phyloP scores from a whole-genome alignment of 345 rosid species.

The Murraya koenigii region DNA sequence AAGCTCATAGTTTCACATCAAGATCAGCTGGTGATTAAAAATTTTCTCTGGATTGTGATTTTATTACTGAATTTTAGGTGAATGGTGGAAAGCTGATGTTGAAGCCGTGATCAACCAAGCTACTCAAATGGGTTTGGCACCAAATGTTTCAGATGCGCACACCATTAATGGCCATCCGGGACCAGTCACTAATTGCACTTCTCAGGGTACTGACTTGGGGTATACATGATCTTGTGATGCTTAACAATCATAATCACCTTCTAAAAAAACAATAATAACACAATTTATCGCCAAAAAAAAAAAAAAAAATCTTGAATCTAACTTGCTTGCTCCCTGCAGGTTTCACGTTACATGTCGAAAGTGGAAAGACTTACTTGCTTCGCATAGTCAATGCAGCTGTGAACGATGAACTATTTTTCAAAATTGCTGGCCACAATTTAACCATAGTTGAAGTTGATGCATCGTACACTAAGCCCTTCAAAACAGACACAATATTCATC shows the following conservation, averaged over 20 bases:
- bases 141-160: slow-evolving; percentile 75
- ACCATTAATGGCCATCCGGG: slow-evolving; percentile 70
- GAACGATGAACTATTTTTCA: slow-evolving; percentile 77
- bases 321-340: slow-evolving; percentile 19
- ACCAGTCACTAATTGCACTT: slow-evolving; percentile 48
- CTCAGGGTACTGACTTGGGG: slow-evolving; percentile 46
- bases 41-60: background rate
- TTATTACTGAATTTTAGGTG: slow-evolving; percentile 37
- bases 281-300: too few relatives aligned
- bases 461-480: slow-evolving; percentile 53
- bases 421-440: slow-evolving; percentile 56
- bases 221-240: background rate
- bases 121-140: slow-evolving; percentile 46
- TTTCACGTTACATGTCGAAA: slow-evolving; percentile 50
- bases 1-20: background rate
- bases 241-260: background rate
- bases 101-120: slow-evolving; percentile 59
- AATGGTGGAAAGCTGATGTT: slow-evolving; percentile 85
- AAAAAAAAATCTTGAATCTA: background rate
- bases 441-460: slow-evolving; percentile 74
- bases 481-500: slow-evolving; percentile 49
- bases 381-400: slow-evolving; percentile 66
- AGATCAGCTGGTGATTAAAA: background rate
- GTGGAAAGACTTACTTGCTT: slow-evolving; percentile 59
- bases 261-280: too few relatives aligned